Evolutionary conservation across 2,329 filamentous ascomycete genomes (phyloP).

Genomic region (Didymella glomerata): DNA sequence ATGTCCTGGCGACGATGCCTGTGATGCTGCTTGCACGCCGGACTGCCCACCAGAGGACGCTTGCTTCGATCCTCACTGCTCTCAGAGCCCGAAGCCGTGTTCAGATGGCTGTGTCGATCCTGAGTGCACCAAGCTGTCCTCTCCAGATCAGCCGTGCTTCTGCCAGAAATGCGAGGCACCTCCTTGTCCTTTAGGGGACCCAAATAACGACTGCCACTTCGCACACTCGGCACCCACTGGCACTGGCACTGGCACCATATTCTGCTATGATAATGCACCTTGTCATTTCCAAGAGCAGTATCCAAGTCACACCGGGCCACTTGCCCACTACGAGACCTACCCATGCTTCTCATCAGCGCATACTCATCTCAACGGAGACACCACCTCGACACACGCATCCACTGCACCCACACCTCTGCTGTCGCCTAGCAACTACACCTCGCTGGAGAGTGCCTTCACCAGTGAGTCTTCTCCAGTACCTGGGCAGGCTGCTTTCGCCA

Average conservation of each 20-base stretch:
- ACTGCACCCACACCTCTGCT: slow-evolving; percentile 40
- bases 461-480: slow-evolving; percentile 39
- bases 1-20: slow-evolving; percentile 43
- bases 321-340: slow-evolving; percentile 42
- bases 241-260: slow-evolving; percentile 41
- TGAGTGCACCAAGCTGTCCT: slow-evolving; percentile 46
- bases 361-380: slow-evolving; percentile 25
- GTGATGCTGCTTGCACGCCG: slow-evolving; percentile 41
- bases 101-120: slow-evolving; percentile 46
- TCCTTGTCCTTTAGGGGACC: slow-evolving; percentile 45
- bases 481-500: slow-evolving; percentile 26
- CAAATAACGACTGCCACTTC: slow-evolving; percentile 43
- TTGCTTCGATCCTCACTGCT: slow-evolving; percentile 51
- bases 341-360: slow-evolving; percentile 44
- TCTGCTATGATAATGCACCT: slow-evolving; percentile 46
- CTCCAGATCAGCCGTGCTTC: slow-evolving; percentile 44
- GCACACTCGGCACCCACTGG: slow-evolving; percentile 43
- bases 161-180: slow-evolving; percentile 46
- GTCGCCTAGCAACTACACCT: slow-evolving; percentile 46
- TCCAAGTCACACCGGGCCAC: slow-evolving; percentile 32
- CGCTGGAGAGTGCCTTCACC: slow-evolving; percentile 42
- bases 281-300: slow-evolving; percentile 47
- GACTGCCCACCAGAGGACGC: slow-evolving; percentile 42
- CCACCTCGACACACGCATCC: slow-evolving; percentile 37
- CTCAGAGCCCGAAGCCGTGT: slow-evolving; percentile 39